Base-by-base conservation (phyloP, 2,329 filamentous ascomycete species). In the Huntiella bhutanensis region DNA sequence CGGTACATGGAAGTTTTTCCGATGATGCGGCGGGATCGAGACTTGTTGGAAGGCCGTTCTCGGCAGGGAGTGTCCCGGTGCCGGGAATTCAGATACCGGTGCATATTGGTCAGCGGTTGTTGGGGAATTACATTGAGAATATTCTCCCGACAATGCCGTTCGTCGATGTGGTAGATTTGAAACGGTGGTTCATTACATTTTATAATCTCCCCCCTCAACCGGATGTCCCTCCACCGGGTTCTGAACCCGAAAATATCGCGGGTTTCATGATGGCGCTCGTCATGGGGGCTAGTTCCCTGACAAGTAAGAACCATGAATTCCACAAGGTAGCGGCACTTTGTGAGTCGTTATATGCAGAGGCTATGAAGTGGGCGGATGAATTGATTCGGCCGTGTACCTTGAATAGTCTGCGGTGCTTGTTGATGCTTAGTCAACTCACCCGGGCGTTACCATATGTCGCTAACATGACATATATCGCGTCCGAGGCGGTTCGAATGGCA, bases 401-500 rank as follows among this genome's bases (percentile, higher is more conserved):
- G 5, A 40, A 15, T 7, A 38, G 49, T 8, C 37, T 54, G 28
- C 49, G 49, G 8, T 53, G 53, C 41, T 44, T 55, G 12, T 11
- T 40, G 2, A 37, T 55, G 11, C 49, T 55, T 12, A 50, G 52
- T 8, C 53, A 54, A 39, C 19, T 52, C 10, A 49, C 49, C 10
- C 43, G 54, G 13, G 41, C 52, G 16, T 43, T 55, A 12, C 53
- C 53, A 15, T 49, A 52, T 41, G 51, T 49, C 3, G 45, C 19
- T 2, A 55, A 55, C 36, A 44, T 53, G 17, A 54, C 52, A 52
- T 55, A 53, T 22, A 39, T 53, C 39, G 52, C 41, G 4, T 52
- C 53, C 5, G 53, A 55, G 49, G 52, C 53, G 6, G 51, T 54
- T 49, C 50, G 54, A 7, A 54, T 55, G 51, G 53, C 54, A 5